phyloP scores from a whole-genome alignment of 2,329 filamentous ascomycete genomes.

The Trichoderma sp. region DNA sequence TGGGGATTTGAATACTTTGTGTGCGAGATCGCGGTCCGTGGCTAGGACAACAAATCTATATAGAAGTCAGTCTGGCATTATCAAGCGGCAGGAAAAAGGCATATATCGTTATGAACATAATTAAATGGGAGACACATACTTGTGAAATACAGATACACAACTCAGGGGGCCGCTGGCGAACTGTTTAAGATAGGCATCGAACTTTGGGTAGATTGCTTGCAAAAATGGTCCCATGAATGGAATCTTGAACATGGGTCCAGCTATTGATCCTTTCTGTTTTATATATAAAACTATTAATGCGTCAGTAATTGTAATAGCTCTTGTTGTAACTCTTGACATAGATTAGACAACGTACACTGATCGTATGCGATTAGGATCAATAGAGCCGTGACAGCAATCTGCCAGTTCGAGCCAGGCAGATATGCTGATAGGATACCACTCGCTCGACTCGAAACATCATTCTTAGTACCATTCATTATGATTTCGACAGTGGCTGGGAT shows the following conservation, averaged over 20 bases:
- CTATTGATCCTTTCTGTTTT: slow-evolving; percentile 13
- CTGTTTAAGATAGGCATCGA: slow-evolving; percentile 18
- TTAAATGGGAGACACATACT: background rate
- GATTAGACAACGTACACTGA: background rate
- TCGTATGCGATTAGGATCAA: slow-evolving; percentile 4
- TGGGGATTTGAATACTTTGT: slow-evolving; percentile 24
- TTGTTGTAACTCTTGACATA: background rate
- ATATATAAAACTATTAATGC: slow-evolving; percentile 1
- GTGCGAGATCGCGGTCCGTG: slow-evolving; percentile 16
- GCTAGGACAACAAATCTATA: slow-evolving; percentile 18
- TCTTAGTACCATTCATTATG: background rate
- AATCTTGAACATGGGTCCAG: slow-evolving; percentile 21
- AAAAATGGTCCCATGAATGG: slow-evolving; percentile 19
- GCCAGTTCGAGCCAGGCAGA: background rate
- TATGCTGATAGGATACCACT: background rate
- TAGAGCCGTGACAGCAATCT: slow-evolving; percentile 4
- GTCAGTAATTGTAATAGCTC: background rate
- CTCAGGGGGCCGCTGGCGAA: slow-evolving; percentile 18
- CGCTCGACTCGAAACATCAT: background rate
- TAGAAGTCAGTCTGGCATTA: background rate
- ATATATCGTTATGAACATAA: background rate
- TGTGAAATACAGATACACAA: slow-evolving; percentile 22
- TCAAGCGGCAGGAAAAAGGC: too few relatives aligned
- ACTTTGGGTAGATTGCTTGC: slow-evolving; percentile 21
- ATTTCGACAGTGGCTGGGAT: background rate